Percentiles rank a stretch among this genome's conserved stretches.
Conservation (phyloP, 1,284 basidiomycete genomes). For the Cryptococcus maquisensis region DNA sequence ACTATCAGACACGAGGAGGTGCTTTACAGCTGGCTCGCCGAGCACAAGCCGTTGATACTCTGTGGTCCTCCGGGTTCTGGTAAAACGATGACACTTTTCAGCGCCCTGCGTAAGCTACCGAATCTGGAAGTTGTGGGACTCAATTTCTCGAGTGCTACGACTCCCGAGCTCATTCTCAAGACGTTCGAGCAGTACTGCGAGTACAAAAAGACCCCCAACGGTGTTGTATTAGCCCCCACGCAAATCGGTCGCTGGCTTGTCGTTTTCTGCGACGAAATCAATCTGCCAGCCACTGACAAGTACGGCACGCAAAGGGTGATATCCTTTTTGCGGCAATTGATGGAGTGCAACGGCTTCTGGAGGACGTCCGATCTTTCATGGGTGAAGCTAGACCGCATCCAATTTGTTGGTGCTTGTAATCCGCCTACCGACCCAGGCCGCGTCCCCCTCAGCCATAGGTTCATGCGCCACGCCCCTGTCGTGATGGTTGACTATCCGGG, state of each 20-base stretch:
- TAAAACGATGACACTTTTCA: slow-evolving; percentile 99
- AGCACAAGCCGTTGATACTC: slow-evolving; percentile 97
- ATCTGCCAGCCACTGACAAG: slow-evolving; percentile 92
- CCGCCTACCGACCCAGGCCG: slow-evolving; percentile 99
- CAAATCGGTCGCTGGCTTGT: slow-evolving; percentile 98
- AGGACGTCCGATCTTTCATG: slow-evolving; percentile 90
- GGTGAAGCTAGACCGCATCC: slow-evolving; percentile 96
- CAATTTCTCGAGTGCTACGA: slow-evolving; percentile 99
- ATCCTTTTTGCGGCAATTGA: slow-evolving; percentile 94
- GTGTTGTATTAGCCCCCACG: slow-evolving; percentile 84
- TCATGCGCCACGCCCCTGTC: slow-evolving; percentile 96
- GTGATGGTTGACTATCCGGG: slow-evolving; percentile 99
- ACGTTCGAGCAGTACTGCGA: slow-evolving; percentile 99
- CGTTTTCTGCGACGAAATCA: slow-evolving; percentile 99
- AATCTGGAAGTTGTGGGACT: slow-evolving; percentile 99
- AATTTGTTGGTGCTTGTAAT: slow-evolving; percentile 99
- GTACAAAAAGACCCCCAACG: slow-evolving; percentile 96
- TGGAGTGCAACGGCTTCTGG: slow-evolving; percentile 95
- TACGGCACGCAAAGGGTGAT: slow-evolving; percentile 99
- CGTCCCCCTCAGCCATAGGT: slow-evolving; percentile 94
- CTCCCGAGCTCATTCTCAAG: slow-evolving; percentile 95
- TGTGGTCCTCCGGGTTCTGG: slow-evolving; percentile 99
- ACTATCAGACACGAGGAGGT: slow-evolving; percentile 99
- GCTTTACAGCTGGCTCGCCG: slow-evolving; percentile 95
- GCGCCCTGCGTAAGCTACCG: slow-evolving; percentile 91